phyloP scores from a whole-genome alignment of 352 stramenopile species.

The Globisporangium nagaii region DNA sequence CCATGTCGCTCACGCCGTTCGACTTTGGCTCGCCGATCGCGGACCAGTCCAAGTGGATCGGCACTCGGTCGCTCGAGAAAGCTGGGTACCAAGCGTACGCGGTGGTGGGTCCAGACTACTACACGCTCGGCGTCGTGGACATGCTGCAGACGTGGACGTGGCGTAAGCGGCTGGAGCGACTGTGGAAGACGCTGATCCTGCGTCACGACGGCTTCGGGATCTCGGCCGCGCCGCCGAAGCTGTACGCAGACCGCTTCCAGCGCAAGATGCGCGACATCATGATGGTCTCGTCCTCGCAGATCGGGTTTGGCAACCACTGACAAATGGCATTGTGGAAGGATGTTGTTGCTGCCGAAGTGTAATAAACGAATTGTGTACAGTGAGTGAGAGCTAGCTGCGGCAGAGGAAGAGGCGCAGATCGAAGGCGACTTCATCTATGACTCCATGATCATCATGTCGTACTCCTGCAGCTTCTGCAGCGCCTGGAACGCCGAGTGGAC shows the following conservation, averaged over 20 bases:
- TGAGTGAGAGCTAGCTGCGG: neutral
- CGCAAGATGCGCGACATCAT: slow-evolving; percentile 81
- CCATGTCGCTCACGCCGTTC: slow-evolving; percentile 35
- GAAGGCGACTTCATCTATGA: slow-evolving; percentile 22
- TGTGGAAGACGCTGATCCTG: slow-evolving; percentile 82
- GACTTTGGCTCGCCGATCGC: slow-evolving; percentile 15
- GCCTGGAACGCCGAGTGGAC: slow-evolving; percentile 67
- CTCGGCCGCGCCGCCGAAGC: slow-evolving; percentile 64
- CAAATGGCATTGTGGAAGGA: neutral
- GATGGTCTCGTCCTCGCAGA: slow-evolving; percentile 59
- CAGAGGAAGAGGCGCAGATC: neutral
- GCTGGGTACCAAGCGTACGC: slow-evolving; percentile 61
- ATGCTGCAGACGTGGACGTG: slow-evolving; percentile 89
- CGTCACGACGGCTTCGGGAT: slow-evolving; percentile 67
- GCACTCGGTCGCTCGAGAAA: slow-evolving; percentile 54
- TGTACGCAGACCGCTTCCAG: slow-evolving; percentile 79
- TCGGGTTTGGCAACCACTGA: slow-evolving; percentile 42
- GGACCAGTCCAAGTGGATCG: slow-evolving; percentile 41
- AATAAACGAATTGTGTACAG: slow-evolving; percentile 11
- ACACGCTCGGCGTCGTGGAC: slow-evolving; percentile 87
- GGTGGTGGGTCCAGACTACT: slow-evolving; percentile 81
- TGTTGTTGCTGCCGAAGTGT: slow-evolving; percentile 3
- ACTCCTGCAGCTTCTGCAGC: slow-evolving; percentile 79
- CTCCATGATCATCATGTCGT: slow-evolving; percentile 75
- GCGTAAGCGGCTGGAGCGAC: slow-evolving; percentile 70